These are phyloP conservation scores for Phoenix dactylifera DNA, from an alignment of 176 grass and related monocot genomes.

Conservation along the genomic window DNA sequence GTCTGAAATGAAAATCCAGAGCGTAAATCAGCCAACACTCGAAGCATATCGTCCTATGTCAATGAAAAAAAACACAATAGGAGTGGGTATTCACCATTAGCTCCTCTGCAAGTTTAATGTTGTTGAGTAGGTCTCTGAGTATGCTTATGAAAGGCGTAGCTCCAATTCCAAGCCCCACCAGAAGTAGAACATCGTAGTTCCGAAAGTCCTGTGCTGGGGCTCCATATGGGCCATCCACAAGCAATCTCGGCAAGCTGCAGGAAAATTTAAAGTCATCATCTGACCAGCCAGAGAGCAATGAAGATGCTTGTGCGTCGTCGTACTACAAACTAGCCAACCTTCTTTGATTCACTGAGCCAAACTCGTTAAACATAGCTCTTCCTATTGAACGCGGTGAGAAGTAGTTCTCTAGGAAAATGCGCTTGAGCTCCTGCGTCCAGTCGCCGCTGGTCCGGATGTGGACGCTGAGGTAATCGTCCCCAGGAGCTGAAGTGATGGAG, in stretches of 20 bases:
- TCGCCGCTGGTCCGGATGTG: slow-evolving; percentile 89
- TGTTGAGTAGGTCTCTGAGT: slow-evolving; percentile 87
- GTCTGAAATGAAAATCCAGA: no score
- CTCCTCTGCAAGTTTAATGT: slow-evolving; percentile 94
- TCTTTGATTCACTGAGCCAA: slow-evolving; percentile 52
- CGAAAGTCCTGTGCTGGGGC: slow-evolving; percentile 88
- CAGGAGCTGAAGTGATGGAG: slow-evolving; percentile 94
- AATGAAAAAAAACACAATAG: background rate
- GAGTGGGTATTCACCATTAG: slow-evolving; percentile 48
- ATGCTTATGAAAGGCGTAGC: slow-evolving; percentile 98
- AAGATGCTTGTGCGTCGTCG: no score
- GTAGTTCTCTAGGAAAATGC: slow-evolving; percentile 76
- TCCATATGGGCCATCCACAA: slow-evolving; percentile 93
- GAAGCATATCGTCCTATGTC: no score
- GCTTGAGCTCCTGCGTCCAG: slow-evolving; percentile 96
- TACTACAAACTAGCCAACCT: slow-evolving; percentile 29
- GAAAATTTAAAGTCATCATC: background rate
- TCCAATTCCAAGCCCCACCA: slow-evolving; percentile 87
- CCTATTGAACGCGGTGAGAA: slow-evolving; percentile 55
- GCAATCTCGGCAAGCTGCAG: slow-evolving; percentile 72
- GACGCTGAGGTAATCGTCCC: slow-evolving; percentile 92
- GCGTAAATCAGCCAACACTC: no score
- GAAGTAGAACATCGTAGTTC: slow-evolving; percentile 91
- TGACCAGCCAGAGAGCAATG: no score
- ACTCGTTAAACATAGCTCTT: slow-evolving; percentile 52